Base-by-base conservation (phyloP, 495 filamentous ascomycete genomes). In the Pseudevernia furfuracea region DNA sequence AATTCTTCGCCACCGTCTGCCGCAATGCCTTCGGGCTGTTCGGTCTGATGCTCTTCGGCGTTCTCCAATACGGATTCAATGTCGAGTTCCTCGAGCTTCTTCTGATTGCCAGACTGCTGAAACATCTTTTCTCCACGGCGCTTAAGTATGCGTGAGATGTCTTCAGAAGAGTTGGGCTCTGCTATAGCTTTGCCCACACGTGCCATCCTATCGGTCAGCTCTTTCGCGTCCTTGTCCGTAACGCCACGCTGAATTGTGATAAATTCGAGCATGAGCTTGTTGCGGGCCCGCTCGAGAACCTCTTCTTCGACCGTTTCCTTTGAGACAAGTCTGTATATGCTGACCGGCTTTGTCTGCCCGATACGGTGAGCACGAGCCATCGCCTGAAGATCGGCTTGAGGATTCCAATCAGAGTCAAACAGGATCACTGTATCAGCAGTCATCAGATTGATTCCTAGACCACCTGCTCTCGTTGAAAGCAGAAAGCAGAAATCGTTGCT, bases 351-450 rank as follows among this genome's bases (percentile, higher is more conserved):
- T 71, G 92, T 96, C 75, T 99, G 94, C 1, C 94, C 94, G 62
- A 99, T 99, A 69, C 94, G 88, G 75, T 99, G 95, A 57, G 95
- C 95, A 68, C 94, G 86, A 53, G 94, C 93, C 94, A 99, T 99
- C 25, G 94, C 94, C 69, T 99, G 94, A 61, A 99, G 78, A 80
- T 99, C 94, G 0, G 94, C 94, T 73, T 99, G 94, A 19, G 94
- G 94, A 66, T 99, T 99, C 95, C 95, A 99, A 71, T 99, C 94
- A 0, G 95, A 97, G 72, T 99, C 94, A 69, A 97, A 97, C 48
- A 99, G 83, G 67, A 99, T 89, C 64, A 99, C 95, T 0, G 95
- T 97, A 72, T 99, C 94, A 3, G 94, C 94, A 57, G 94, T 97
- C 92, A 97, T 97, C 53, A 99, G 76, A 70, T 99, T 99, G 78